phyloP scores from a whole-genome alignment of 176 grass and related monocot genomes.

The Guadua angustifolia region DNA sequence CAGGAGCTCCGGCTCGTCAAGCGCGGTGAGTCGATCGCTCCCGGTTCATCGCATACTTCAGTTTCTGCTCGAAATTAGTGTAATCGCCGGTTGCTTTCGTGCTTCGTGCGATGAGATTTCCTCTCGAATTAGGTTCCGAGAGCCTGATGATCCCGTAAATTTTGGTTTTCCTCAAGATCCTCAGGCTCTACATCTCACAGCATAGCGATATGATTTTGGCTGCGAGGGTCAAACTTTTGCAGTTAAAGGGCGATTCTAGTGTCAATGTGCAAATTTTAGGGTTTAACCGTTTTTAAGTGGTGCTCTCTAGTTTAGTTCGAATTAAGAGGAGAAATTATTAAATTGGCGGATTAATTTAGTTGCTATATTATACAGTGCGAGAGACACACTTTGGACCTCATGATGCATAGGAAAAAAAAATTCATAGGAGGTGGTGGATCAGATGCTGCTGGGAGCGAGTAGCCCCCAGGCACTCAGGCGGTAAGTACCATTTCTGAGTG shows the following conservation, averaged over 20 bases:
- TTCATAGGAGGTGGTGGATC: constrained; percentile 24
- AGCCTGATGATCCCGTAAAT: neutral
- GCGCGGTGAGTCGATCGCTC: neutral
- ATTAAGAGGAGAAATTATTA: neutral
- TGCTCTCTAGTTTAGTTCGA: neutral
- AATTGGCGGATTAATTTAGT: constrained; percentile 3
- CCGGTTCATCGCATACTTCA: neutral
- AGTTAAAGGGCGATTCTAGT: neutral
- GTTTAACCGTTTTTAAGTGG: neutral
- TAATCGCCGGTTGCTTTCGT: neutral
- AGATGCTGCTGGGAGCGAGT: constrained; percentile 8
- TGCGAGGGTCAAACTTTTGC: too few relatives aligned
- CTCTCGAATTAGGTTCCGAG: neutral
- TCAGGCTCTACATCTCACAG: neutral
- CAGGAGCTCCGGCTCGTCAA: too few relatives aligned
- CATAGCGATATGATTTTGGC: too few relatives aligned
- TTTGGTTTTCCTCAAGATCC: neutral
- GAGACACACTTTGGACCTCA: constrained; percentile 17
- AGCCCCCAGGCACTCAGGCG: constrained; percentile 10
- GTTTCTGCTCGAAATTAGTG: neutral
- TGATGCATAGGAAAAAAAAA: neutral
- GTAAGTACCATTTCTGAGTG: neutral
- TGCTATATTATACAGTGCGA: neutral
- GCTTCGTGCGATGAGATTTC: neutral
- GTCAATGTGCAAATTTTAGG: neutral